Percentiles rank a stretch among this genome's conserved stretches.
These are phyloP conservation scores for Penicillium hordei DNA, from an alignment of 2,329 filamentous ascomycete genomes.

Conservation along the genomic window DNA sequence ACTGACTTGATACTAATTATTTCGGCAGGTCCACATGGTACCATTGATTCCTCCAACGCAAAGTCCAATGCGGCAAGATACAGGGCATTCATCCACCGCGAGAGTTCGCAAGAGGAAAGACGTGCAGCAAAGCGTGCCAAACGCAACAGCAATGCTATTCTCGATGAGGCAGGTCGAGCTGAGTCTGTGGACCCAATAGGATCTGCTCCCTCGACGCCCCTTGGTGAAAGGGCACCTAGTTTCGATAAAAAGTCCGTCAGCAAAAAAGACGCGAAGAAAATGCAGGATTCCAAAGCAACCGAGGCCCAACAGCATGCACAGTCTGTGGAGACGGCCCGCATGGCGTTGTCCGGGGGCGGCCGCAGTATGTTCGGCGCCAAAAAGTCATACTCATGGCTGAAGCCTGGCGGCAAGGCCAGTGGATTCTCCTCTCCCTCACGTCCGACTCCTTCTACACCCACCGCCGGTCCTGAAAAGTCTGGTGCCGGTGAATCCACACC, in stretches of 20 bases:
- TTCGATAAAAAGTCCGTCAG: constrained; percentile 66
- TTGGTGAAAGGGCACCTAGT: constrained; percentile 57
- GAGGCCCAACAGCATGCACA: constrained; percentile 77
- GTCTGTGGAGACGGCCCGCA: constrained; percentile 78
- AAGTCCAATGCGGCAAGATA: constrained; percentile 53
- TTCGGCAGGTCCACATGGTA: constrained; percentile 38
- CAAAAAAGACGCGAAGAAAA: constrained; percentile 83
- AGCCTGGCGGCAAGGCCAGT: constrained; percentile 37
- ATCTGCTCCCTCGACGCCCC: constrained; percentile 56
- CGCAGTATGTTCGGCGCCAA: constrained; percentile 46
- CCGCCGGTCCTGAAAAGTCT: constrained; percentile 32
- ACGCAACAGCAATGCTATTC: constrained; percentile 56
- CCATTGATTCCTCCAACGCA: constrained; percentile 43
- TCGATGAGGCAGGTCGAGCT: constrained; percentile 53
- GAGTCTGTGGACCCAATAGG: constrained; percentile 61
- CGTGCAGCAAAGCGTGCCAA: constrained; percentile 67
- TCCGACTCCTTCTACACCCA: constrained; percentile 31
- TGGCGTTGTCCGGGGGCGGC: constrained; percentile 56
- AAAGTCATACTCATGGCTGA: constrained; percentile 52
- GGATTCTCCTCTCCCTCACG: constrained; percentile 42
- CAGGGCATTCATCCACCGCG: constrained; percentile 62
- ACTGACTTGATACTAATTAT: constrained; percentile 15
- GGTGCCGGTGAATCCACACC: constrained; percentile 33
- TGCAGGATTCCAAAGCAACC: constrained; percentile 69
- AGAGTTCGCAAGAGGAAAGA: constrained; percentile 71